Evolutionary conservation across 352 stramenopile species (phyloP).

Genomic region (Phytophthora pinifolia): DNA sequence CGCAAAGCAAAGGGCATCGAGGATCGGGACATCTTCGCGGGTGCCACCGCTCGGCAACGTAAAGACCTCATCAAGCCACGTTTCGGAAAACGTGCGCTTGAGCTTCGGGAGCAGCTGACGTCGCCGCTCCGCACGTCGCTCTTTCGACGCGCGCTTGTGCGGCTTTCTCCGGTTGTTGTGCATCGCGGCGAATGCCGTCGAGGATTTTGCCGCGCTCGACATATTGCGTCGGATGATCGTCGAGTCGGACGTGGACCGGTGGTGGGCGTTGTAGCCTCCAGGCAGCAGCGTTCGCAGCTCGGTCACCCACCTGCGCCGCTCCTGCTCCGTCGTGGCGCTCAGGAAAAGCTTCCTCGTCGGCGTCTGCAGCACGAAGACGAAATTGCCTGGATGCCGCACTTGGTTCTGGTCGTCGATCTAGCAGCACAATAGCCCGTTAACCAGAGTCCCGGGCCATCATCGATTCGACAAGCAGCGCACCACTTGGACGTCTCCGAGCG

Average conservation of each 20-base stretch:
- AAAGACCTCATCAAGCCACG: conserved; percentile 77
- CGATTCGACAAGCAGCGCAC: conserved; percentile 31
- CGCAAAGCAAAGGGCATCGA: conserved; percentile 78
- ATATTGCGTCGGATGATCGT: conserved; percentile 37
- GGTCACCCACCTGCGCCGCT: conserved; percentile 62
- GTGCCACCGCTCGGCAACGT: conserved; percentile 34
- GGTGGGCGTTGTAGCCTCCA: conserved; percentile 18
- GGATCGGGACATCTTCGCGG: conserved; percentile 25
- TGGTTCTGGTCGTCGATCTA: conserved; percentile 84
- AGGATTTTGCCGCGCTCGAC: conserved; percentile 43
- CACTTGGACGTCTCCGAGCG: conserved; percentile 58
- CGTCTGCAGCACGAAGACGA: conserved; percentile 73
- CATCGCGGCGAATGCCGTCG: conserved; percentile 15
- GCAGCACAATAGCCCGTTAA: neutral
- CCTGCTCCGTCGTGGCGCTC: conserved; percentile 76
- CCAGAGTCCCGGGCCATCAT: neutral
- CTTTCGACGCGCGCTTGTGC: conserved; percentile 54
- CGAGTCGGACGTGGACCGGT: conserved; percentile 22
- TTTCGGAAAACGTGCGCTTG: conserved; percentile 73
- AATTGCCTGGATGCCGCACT: conserved; percentile 72
- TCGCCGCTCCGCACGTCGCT: conserved; percentile 61
- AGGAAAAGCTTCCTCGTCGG: conserved; percentile 54
- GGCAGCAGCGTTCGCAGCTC: conserved; percentile 50
- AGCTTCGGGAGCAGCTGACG: conserved; percentile 61
- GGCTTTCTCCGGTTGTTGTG: conserved; percentile 22